A percentile compares a stretch with the other conserved stretches of the same genome.
Conservation (phyloP, 768 basidiomycete genomes). For the Auriscalpium orientale region DNA sequence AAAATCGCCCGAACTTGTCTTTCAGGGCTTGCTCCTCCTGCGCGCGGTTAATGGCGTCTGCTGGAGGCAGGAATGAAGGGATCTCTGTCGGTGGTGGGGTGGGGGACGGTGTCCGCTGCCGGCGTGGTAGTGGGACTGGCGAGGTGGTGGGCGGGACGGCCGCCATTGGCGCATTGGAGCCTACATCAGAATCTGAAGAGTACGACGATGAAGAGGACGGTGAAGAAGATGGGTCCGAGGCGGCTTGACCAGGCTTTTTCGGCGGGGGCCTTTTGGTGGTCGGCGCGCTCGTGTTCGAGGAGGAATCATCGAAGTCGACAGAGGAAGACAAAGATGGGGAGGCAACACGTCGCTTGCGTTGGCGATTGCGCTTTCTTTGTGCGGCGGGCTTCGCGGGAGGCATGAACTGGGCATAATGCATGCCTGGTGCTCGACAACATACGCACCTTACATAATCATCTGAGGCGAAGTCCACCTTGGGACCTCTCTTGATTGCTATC, state of each 20-base stretch:
- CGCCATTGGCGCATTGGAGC: neutral
- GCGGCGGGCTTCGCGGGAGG: constrained; percentile 16
- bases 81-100: constrained; percentile 24
- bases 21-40: constrained; percentile 49
- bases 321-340: constrained; percentile 23
- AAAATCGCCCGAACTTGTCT: constrained; percentile 71
- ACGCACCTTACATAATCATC: no score
- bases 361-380: constrained; percentile 23
- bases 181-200: constrained; percentile 15
- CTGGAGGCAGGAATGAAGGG: constrained; percentile 49
- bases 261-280: neutral
- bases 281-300: constrained; percentile 3
- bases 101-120: constrained; percentile 27
- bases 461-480: no score
- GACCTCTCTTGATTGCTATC: no score
- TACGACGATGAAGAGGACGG: constrained; percentile 14
- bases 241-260: neutral
- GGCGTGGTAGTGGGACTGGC: constrained; percentile 7
- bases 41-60: constrained; percentile 22
- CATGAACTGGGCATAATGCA: no score
- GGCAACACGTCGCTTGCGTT: constrained; percentile 27
- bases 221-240: constrained; percentile 1
- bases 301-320: constrained; percentile 8
- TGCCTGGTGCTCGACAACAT: no score
- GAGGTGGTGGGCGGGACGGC: no score